phyloP scores from a whole-genome alignment of 768 basidiomycete genomes.

The Coprinopsis sp. region DNA sequence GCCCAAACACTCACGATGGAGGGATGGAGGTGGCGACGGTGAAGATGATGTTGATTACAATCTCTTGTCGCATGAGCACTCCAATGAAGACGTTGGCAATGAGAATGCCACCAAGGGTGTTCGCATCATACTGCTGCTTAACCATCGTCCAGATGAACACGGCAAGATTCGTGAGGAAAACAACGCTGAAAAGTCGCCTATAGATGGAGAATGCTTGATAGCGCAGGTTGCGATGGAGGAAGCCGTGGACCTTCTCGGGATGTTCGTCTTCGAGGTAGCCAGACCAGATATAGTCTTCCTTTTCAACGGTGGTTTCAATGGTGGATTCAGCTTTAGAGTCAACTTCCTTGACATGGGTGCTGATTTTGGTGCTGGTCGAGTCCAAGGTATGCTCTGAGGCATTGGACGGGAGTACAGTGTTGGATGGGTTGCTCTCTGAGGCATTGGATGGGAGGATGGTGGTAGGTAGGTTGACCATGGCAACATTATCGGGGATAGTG shows the following conservation, averaged over 20 bases:
- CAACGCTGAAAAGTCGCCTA: slow-evolving; percentile 53
- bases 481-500: slow-evolving; percentile 7
- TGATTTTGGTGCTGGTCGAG: slow-evolving; percentile 18
- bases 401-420: slow-evolving; percentile 9
- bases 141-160: slow-evolving; percentile 42
- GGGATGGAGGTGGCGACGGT: slow-evolving; percentile 47
- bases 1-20: slow-evolving; percentile 36
- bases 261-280: slow-evolving; percentile 47
- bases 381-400: slow-evolving; percentile 8
- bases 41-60: slow-evolving; percentile 57
- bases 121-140: slow-evolving; percentile 28
- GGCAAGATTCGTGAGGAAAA: slow-evolving; percentile 51
- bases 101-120: slow-evolving; percentile 35
- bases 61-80: slow-evolving; percentile 49
- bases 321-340: slow-evolving; percentile 15
- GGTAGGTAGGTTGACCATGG: no score
- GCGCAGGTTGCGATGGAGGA: slow-evolving; percentile 46
- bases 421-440: slow-evolving; percentile 10
- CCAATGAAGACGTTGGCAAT: slow-evolving; percentile 45
- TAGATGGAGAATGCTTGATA: slow-evolving; percentile 54
- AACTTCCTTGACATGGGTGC: slow-evolving; percentile 15
- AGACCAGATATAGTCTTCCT: slow-evolving; percentile 42
- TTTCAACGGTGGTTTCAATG: no score
- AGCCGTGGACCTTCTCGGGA: slow-evolving; percentile 48
- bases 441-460: no score